Evolutionary conservation across 768 basidiomycete genomes (phyloP), one percentile per base, ranked within the genome.

Genomic region (Hebeloma cylindrosporum): DNA sequence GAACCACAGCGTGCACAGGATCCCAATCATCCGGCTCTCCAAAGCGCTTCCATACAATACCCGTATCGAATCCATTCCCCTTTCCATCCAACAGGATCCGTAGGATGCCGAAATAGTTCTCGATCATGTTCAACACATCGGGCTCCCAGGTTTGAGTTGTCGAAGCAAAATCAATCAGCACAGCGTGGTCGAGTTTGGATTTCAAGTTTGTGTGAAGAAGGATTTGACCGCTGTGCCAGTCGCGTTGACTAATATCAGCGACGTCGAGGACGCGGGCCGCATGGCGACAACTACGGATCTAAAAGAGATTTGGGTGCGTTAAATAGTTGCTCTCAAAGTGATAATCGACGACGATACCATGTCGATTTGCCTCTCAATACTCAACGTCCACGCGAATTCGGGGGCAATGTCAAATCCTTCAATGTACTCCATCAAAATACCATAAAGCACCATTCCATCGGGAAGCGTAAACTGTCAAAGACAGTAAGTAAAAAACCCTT

Each of bases 181-280:
- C 54, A 31, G 40, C 44, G 33, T 53, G 48, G 38, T 53, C 45
- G 17, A 39, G 8, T 3, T 50, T 40, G 26, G 54, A 49, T 3
- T 3, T 38, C 21, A 51, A 48, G 18, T 53, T 47, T 14, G 49
- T 48, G 28, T 44, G 33, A 21, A 54, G 35, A 17, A 54, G 29
- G 7, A 56, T 27, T 52, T 60, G 55, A 28, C 47, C 51, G 8
- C 3, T 17, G 46, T 60, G 59, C 59, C 59, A 61, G 49, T 61
- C 59, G n/a, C 29, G 42, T 48, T 61, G 60, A 21, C 17, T 40
- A 33, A 61, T 30, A 34, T 58, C 56, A n/a, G 51, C 53, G 14
- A 56, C 22, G 25, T 61, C 58, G 20, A 60, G 55, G 36, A 60
- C 51, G 26, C 59, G 57, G 9, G 29, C 38, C 38, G 50, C 58